Evolutionary conservation across 192 early-diverging fungal genomes (phyloP).

Genomic region (Mycoemilia scoparia): DNA sequence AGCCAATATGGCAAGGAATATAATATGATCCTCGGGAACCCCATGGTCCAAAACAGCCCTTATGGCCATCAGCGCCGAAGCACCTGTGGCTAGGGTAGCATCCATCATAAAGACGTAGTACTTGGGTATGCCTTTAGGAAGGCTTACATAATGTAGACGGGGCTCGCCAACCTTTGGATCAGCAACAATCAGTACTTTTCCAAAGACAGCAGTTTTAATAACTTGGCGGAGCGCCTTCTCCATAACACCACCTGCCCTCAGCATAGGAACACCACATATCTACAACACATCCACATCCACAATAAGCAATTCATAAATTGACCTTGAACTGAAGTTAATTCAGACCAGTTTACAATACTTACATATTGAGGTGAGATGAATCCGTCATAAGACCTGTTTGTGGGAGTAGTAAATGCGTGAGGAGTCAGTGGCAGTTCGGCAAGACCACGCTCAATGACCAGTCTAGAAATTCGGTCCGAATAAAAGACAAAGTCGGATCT

Average conservation of each 20-base stretch:
- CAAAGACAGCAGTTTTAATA: slow-evolving; percentile 59
- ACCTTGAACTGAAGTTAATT: not conserved
- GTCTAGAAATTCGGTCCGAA: slow-evolving; percentile 66
- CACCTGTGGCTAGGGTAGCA: slow-evolving; percentile 79
- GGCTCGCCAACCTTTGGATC: slow-evolving; percentile 66
- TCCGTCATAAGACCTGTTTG: slow-evolving; percentile 33
- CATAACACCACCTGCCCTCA: slow-evolving; percentile 84
- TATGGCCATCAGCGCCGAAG: slow-evolving; percentile 90
- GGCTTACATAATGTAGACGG: slow-evolving; percentile 68
- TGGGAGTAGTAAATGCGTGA: slow-evolving; percentile 38
- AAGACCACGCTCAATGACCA: slow-evolving; percentile 68
- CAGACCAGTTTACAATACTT: too few species aligned
- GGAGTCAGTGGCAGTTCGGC: slow-evolving; percentile 34
- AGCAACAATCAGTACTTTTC: slow-evolving; percentile 82
- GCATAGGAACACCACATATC: slow-evolving; percentile 72
- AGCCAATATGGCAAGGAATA: slow-evolving; percentile 69
- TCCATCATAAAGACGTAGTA: slow-evolving; percentile 64
- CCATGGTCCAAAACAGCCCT: slow-evolving; percentile 81
- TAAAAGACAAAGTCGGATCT: slow-evolving; percentile 85
- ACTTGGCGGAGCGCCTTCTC: slow-evolving; percentile 69
- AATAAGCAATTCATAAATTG: slow-evolving; percentile 1
- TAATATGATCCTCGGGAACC: slow-evolving; percentile 66
- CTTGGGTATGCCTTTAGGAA: slow-evolving; percentile 43
- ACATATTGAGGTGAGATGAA: slow-evolving; percentile 13
- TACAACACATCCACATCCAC: slow-evolving; percentile 42